Base-by-base conservation (phyloP, 352 stramenopile genomes). In the Globisporangium spiculum region DNA sequence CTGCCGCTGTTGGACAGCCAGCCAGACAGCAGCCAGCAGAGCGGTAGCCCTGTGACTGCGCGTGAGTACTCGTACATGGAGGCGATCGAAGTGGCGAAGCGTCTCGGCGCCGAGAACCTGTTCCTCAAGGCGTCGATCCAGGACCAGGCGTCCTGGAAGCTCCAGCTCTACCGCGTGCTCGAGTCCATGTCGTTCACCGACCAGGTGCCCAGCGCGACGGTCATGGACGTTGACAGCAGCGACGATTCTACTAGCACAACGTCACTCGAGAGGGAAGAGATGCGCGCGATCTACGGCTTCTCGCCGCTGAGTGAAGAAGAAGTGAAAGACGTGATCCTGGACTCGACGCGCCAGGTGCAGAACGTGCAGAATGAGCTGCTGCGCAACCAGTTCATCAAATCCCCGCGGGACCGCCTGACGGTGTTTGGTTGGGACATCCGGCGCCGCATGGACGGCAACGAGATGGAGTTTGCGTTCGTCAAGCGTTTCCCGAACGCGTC, bases 91-190 rank as follows among this genome's bases (percentile, higher is more conserved):
- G 22, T 75, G 14, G 52, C 64, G 2, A 77, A 80, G 32, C 76
- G 76, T n/a, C 69, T 88, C 12, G 78, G 80, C 2, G 80, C 80
- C 14, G 80, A 88, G 61, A 88, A 86, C 61, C 50, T 88, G 48
- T 76, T 77, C 24, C 66, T 88, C 1, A 81, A 82, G 53, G 74
- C 76, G 3, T 75, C 73, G 22, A 76, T 86, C 62, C 78, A 86
- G 63, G 79, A 73, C 46, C 76, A 86, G 27, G 75, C 75, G 3
- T 73, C 69, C 7, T 84, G 76, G 78, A 80, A 86, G 60, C 70
- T 82, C 16, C 70, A 84, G 27, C 60, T 83, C 20, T 69, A 76
- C 48, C 76, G 78, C n/a, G 78, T 86, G 22, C 72, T 88, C 57
- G 78, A 88, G 65, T 82, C 77, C 5, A 82, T 70, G 5, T 64